These are phyloP conservation scores for Hyaloperonospora arabidopsidis DNA, from an alignment of 352 stramenopile genomes.

Conservation along the genomic window DNA sequence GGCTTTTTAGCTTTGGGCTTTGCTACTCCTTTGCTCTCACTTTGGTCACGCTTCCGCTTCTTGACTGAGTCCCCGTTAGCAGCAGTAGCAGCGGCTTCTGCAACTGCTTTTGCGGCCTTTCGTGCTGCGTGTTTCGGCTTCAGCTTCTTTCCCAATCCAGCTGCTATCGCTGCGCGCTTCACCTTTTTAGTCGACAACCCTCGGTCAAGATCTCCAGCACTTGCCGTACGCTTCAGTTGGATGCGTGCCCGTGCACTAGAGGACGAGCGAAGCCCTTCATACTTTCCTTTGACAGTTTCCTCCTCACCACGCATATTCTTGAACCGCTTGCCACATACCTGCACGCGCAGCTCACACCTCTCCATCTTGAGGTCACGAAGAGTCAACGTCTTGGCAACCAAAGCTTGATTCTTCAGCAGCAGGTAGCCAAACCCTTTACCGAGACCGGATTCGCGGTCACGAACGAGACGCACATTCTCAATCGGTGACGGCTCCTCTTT, in stretches of 20 bases:
- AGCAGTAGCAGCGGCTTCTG: conserved; percentile 6
- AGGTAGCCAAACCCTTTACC: conserved; percentile 91
- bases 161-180: conserved; percentile 22
- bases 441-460: conserved; percentile 81
- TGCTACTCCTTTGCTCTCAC: conserved; percentile 14
- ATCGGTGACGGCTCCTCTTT: conserved; percentile 62
- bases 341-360: conserved; percentile 59
- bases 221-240: conserved; percentile 51
- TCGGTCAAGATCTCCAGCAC: conserved; percentile 10
- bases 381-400: conserved; percentile 64
- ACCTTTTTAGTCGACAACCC: conserved; percentile 21
- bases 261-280: conserved; percentile 49
- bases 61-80: conserved; percentile 21
- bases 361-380: conserved; percentile 63
- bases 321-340: conserved; percentile 80
- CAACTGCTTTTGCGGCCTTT: conserved; percentile 34
- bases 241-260: conserved; percentile 52
- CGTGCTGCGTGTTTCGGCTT: conserved; percentile 57
- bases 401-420: conserved; percentile 56
- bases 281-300: conserved; percentile 39
- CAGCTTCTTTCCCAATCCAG: conserved; percentile 34
- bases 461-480: conserved; percentile 85
- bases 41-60: conserved; percentile 23
- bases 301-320: conserved; percentile 72
- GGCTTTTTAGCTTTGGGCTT: conserved; percentile 55